A percentile compares a stretch with the other conserved stretches of the same genome.
Conservation (phyloP, 768 basidiomycete genomes). For the Artomyces pyxidatus region DNA sequence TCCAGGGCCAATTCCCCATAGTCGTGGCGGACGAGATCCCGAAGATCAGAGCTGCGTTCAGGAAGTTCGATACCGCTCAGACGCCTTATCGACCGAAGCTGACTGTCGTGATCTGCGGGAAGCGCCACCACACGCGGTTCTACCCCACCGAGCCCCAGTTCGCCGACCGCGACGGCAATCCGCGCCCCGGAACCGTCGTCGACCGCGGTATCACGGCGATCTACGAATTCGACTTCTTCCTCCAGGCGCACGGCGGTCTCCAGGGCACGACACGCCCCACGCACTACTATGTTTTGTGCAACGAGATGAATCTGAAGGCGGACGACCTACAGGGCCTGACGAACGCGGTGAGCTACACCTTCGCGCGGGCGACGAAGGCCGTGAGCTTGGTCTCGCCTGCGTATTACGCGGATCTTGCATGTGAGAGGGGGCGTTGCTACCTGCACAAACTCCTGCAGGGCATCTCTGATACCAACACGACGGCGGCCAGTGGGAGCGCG, state of each 20-base stretch:
- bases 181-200: conserved; percentile 45
- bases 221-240: conserved; percentile 48
- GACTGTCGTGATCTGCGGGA: conserved; percentile 48
- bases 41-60: conserved; percentile 34
- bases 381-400: conserved; percentile 38
- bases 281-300: conserved; percentile 48
- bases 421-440: conserved; percentile 49
- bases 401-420: conserved; percentile 40
- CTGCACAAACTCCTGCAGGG: conserved; percentile 41
- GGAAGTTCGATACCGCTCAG: conserved; percentile 28
- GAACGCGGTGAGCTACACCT: conserved; percentile 46
- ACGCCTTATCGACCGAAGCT: conserved; percentile 36
- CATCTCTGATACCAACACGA: conserved; percentile 23
- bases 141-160: conserved; percentile 37
- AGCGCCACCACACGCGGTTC: conserved; percentile 52
- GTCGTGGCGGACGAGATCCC: conserved; percentile 39
- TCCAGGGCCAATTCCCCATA: conserved; percentile 39
- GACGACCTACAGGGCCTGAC: conserved; percentile 48
- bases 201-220: conserved; percentile 47
- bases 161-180: conserved; percentile 41
- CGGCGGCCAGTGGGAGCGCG: conserved; percentile 28
- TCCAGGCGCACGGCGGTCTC: conserved; percentile 43
- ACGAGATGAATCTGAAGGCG: conserved; percentile 42
- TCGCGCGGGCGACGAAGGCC: conserved; percentile 51
- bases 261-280: conserved; percentile 43